Evolutionary conservation across 2,329 filamentous ascomycete genomes (phyloP), one percentile per base, ranked within the genome.

Genomic region (Sphaerulina musiva): DNA sequence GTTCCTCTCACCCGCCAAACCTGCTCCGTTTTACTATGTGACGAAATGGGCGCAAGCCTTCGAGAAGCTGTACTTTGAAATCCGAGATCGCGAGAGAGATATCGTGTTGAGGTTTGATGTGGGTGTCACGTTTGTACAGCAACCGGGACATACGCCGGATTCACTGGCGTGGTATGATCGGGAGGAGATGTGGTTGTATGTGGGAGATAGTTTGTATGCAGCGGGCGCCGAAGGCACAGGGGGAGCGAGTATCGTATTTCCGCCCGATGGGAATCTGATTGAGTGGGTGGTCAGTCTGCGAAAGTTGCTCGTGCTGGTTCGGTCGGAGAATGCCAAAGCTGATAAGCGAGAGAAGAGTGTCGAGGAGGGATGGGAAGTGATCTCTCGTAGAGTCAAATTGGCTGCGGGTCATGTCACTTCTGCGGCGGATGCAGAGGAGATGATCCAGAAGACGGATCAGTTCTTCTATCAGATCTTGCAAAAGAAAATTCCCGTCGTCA

Each of bases 91-190:
- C 31, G 26, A 40, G 32, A 34, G 39, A 11, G 26, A 43, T 11
- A 5, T 45, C 17, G 11, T 29, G 1, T n/a, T 39, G 41, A 53
- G 10, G 12, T 34, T 36, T 20, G 56, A 63, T 20, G 64, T 76
- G 10, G 65, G 67, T 1, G 66, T 78, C 29, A 70, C 67, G n/a
- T 68, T 77, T 26, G 64, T 76, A 7, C 73, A 77, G 17, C 73
- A 73, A 0, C 74, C 75, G 2, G 76, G 76, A 11, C 74, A 78
- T 58, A 76, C 74, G 0, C 75, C 74, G 0, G 74, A 77, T 55
- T 69, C 71, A 11, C 57, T 77, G 1, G 73, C 74, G 1, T 72
- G 73, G 62, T 78, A 74, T 59, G 76, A 78, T 47, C 62, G 68
- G 8, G 61, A 68, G 1, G 74, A 77, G 56, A 69, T 72, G 34